Base-by-base conservation (phyloP, 2,329 filamentous ascomycete species). In the Fusarium robinianum region DNA sequence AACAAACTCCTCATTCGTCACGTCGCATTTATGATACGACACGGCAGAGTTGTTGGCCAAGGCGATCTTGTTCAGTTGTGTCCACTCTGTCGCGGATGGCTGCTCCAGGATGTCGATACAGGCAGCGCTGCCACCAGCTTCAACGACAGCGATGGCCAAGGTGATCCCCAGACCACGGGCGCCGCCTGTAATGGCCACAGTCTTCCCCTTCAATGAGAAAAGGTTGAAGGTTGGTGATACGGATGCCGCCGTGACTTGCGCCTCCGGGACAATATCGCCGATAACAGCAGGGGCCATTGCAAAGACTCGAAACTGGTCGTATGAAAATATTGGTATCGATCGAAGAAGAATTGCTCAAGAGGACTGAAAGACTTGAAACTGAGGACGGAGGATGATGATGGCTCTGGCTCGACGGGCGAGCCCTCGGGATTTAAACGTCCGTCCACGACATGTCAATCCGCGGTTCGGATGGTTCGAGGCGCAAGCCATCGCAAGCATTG, bases 91-190 rank as follows among this genome's bases (percentile, higher is more conserved):
- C 18, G 58, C 60, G 31, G 64, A 63, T 16, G 70, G 69, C 16
- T 62, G 51, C 1, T 67, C 51, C 8, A 74, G 64, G 14, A 76
- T 67, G 46, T 78, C 75, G 9, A 79, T 59, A 48, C 73, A 77
- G 6, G 71, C 73, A 30, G 73, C 75, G 53, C 74, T 67, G 21
- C 72, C 76, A 11, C 75, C 73, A 10, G 74, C 72, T 52, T 79
- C 76, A 31, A 75, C 57, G 4, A 78, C 66, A 3, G 74, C 77
- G 18, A 66, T 64, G 5, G 76, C 72, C 10, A 79, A 67, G 12
- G 71, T 72, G 26, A 79, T 72, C 10, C 77, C 77, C 1, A 80
- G 65, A 10, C 77, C 76, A 11, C 75, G 71, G 7, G 70, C 75
- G 27, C 72, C 77, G 6, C 77, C 76, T 1, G 77, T 79, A 27